A percentile compares a stretch with the other conserved stretches of the same genome.
phyloP scores from a whole-genome alignment of 108 stramenopile species.

The Nitzschia inconspicua region DNA sequence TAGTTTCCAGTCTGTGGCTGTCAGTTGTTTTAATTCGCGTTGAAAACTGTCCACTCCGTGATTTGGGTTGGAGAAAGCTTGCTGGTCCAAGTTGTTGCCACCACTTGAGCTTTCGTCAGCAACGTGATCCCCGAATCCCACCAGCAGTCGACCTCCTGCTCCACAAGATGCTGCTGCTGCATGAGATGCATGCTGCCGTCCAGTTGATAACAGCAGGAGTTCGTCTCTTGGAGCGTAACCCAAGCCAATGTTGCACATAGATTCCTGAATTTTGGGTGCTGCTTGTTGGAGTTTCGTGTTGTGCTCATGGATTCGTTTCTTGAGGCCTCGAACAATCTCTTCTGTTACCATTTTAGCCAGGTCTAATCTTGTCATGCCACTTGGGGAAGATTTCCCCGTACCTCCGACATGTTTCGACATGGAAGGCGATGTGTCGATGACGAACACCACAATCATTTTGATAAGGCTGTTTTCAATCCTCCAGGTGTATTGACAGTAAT shows the following conservation, averaged over 20 bases:
- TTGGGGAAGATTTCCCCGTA: not conserved
- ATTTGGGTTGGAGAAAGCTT: not conserved
- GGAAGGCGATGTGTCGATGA: conserved; percentile 76
- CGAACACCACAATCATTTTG: conserved; percentile 79
- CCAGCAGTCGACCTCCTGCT: conserved; percentile 68
- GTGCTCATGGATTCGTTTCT: conserved; percentile 60
- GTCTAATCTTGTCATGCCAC: conserved; percentile 63
- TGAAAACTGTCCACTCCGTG: conserved; percentile 57
- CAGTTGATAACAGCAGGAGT: conserved; percentile 61
- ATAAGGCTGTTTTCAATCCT: too few relatives aligned
- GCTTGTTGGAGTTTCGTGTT: conserved; percentile 38
- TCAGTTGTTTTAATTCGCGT: conserved; percentile 58
- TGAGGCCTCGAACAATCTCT: conserved; percentile 48
- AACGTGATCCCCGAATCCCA: conserved; percentile 56
- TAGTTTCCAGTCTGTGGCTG: conserved; percentile 46
- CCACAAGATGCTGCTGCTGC: conserved; percentile 54
- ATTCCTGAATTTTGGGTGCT: conserved; percentile 35
- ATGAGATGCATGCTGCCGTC: conserved; percentile 43
- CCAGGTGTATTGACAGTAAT: too few relatives aligned
- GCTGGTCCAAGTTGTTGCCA: conserved; percentile 12
- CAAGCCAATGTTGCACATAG: conserved; percentile 42
- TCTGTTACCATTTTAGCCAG: conserved; percentile 79
- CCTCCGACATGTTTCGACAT: conserved; percentile 41
- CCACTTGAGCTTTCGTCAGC: conserved; percentile 3
- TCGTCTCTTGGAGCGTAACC: conserved; percentile 56